Evolutionary conservation across 176 grass and related monocot species (phyloP), one percentile per base, ranked within the genome.

Genomic region (Saccharum officinarum): DNA sequence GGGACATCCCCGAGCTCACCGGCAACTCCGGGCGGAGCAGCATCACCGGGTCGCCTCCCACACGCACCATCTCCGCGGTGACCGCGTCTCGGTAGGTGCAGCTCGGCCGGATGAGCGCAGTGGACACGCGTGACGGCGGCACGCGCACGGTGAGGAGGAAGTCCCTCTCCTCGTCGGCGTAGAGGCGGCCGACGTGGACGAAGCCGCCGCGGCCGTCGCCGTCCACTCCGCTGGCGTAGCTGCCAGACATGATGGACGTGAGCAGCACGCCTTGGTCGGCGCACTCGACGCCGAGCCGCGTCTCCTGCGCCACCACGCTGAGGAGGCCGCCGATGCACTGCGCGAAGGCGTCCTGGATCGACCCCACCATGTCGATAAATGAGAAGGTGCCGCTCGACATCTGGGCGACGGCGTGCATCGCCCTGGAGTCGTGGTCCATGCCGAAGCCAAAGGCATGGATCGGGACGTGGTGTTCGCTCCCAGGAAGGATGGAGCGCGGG

Each of bases 381-480:
- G 94, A 97, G 86, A 97, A 94, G 6, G 92, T 97, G 71, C 94
- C 90, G n/a, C 63, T 20, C 30, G 94, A 89, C 45, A 74, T 61
- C 68, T 92, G 83, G 8, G 94, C 75, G 2, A 94, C 73, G 30
- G 61, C 23, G 42, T 92, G 88, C 94, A 94, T 83, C 36, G 86
- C 80, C 28, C 22, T 22, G 0, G 94, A 69, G 80, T 97, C 90
- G 23, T 97, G 92, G 63, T 94, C 92, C 0, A 63, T 8, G 54
- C 94, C 94, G 69, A 94, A 92, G 49, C 94, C 94, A 45, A 97
- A 94, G 66, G 90, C 57, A 76, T 97, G 89, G 34, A 97, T 60
- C 59, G 80, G 90, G 61, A 79, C 83, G 59, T 83, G 85, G 50
- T 81, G 70, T 12, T 64, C 74, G 7, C 86, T 82, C 6, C 82